These are phyloP conservation scores for Candida dajiaensis DNA, from an alignment of 805 yeast species.

Conservation along the genomic window DNA sequence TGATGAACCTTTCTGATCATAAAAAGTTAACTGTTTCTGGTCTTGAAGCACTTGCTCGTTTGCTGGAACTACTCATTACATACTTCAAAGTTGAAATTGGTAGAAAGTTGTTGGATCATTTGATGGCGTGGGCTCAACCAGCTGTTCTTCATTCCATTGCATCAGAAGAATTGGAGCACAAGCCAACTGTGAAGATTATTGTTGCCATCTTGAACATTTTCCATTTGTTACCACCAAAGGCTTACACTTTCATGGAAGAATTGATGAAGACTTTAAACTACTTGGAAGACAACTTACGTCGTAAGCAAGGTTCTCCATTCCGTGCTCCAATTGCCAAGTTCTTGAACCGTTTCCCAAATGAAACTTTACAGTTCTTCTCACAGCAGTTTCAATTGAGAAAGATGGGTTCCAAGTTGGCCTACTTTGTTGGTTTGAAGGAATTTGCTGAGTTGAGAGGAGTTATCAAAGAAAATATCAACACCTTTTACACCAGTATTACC, in stretches of 20 bases:
- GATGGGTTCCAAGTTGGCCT: conserved; percentile 60
- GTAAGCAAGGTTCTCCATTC: conserved; percentile 85
- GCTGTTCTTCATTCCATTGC: conserved; percentile 69
- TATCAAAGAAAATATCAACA: conserved; percentile 46
- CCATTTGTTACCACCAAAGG: conserved; percentile 87
- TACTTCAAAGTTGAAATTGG: conserved; percentile 98
- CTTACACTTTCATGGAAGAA: conserved; percentile 87
- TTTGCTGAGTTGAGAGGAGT: conserved; percentile 52
- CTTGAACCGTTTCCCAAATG: conserved; percentile 73
- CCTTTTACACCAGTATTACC: conserved; percentile 40
- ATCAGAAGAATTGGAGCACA: conserved; percentile 72
- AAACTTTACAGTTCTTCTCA: conserved; percentile 65
- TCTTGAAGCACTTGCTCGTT: conserved; percentile 81
- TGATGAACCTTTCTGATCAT: conserved; percentile 92
- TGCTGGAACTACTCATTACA: conserved; percentile 80
- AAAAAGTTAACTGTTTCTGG: conserved; percentile 86
- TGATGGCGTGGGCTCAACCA: conserved; percentile 94
- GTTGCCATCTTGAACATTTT: conserved; percentile 87
- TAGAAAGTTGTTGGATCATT: conserved; percentile 82
- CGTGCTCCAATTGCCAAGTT: conserved; percentile 86
- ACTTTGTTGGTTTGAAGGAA: conserved; percentile 50
- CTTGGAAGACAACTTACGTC: conserved; percentile 76
- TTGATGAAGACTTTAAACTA: conserved; percentile 68
- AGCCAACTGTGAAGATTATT: conserved; percentile 79
- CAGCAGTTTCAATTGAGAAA: conserved; percentile 58